A percentile compares a stretch with the other conserved stretches of the same genome.
Evolutionary conservation across 495 filamentous ascomycete species (phyloP).

Genomic region (Xylaria longipes): DNA sequence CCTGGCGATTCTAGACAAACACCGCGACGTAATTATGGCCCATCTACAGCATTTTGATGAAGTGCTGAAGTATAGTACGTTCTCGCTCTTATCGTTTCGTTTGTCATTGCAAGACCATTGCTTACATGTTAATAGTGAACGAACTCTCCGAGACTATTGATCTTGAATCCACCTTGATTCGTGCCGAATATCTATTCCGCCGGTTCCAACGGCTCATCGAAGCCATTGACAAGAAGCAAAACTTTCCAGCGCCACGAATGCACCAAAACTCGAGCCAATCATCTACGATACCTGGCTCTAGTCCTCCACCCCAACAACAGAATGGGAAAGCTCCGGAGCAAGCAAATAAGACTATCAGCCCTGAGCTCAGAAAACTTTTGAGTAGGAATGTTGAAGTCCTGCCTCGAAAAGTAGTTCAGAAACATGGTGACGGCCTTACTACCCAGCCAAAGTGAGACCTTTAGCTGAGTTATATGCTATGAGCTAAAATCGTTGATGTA

Average conservation of each 20-base stretch:
- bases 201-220: conserved; percentile 88
- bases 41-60: conserved; percentile 96
- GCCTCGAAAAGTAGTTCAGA: conserved; percentile 52
- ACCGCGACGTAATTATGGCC: conserved; percentile 90
- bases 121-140: conserved; percentile 68
- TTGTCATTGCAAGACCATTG: conserved; percentile 18
- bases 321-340: conserved; percentile 42
- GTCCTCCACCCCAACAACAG: conserved; percentile 21
- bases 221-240: conserved; percentile 85
- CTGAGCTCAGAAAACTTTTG: conserved; percentile 78
- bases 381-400: conserved; percentile 72
- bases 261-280: conserved; percentile 6
- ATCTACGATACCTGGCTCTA: conserved; percentile 23
- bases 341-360: conserved; percentile 73
- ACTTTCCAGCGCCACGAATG: conserved; percentile 69
- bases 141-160: conserved; percentile 94
- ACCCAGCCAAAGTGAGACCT: conserved; percentile 20
- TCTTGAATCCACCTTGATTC: conserved; percentile 78
- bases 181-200: conserved; percentile 86
- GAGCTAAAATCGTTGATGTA: conserved; percentile 11
- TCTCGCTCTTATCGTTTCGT: neutral
- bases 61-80: conserved; percentile 91
- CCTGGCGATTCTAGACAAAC: conserved; percentile 93
- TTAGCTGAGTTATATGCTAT: neutral
- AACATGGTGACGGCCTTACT: conserved; percentile 31